Conservation (phyloP, 106 monocot genomes). For the Allium cepa region DNA sequence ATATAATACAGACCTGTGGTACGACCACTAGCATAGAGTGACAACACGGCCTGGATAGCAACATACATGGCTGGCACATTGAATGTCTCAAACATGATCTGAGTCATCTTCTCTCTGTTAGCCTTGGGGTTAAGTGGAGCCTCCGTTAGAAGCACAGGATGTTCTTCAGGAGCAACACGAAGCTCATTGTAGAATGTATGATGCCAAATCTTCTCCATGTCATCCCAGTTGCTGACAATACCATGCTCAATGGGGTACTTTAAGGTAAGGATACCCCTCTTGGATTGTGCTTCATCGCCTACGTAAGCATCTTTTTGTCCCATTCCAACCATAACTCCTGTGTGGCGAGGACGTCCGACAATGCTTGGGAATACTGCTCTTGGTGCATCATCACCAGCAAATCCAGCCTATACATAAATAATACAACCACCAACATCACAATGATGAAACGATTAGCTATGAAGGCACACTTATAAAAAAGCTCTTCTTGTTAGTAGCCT, state of each 20-base stretch:
- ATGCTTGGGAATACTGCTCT: conserved; percentile 59
- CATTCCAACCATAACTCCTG: conserved; percentile 66
- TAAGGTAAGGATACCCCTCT: conserved; percentile 54
- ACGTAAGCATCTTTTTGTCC: conserved; percentile 57
- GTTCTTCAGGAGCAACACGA: conserved; percentile 51
- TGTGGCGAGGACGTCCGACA: conserved; percentile 49
- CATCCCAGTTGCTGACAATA: conserved; percentile 68
- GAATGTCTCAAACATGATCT: conserved; percentile 53
- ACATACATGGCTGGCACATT: conserved; percentile 58
- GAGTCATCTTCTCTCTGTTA: conserved; percentile 63
- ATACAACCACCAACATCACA: background rate
- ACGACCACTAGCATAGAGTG: conserved; percentile 64
- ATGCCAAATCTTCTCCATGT: conserved; percentile 63
- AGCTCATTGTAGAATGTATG: conserved; percentile 51
- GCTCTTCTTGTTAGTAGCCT: background rate
- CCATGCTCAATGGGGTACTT: conserved; percentile 74
- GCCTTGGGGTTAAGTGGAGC: conserved; percentile 64
- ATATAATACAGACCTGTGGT: conserved; percentile 34
- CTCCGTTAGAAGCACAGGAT: conserved; percentile 58
- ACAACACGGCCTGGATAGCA: conserved; percentile 54
- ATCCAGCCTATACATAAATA: conserved; percentile 33
- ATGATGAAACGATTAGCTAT: too few relatives aligned
- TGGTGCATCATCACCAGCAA: conserved; percentile 62
- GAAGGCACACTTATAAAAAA: too few relatives aligned
- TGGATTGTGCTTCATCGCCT: conserved; percentile 55